A percentile compares a stretch with the other conserved stretches of the same genome.
Evolutionary conservation across 2,329 filamentous ascomycete genomes (phyloP).

Genomic region (Cordyceps sp.): DNA sequence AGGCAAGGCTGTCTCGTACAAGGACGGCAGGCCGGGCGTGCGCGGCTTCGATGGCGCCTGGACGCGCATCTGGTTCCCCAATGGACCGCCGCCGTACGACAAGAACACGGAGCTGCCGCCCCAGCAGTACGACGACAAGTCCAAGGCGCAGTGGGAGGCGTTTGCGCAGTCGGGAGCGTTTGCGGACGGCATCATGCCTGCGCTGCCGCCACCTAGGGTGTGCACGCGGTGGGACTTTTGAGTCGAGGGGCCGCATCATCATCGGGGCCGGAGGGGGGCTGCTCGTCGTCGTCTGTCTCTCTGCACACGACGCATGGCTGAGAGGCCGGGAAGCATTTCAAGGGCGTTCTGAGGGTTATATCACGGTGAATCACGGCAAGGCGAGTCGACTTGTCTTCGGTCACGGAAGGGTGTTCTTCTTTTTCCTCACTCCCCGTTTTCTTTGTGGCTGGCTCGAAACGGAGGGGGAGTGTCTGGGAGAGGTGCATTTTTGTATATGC

Average conservation of each 20-base stretch:
- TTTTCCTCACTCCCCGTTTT: no score
- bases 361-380: no score
- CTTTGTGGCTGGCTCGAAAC: background rate
- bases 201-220: slow-evolving; percentile 61
- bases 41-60: slow-evolving; percentile 35
- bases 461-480: no score
- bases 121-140: slow-evolving; percentile 40
- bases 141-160: slow-evolving; percentile 45
- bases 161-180: slow-evolving; percentile 53
- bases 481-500: no score
- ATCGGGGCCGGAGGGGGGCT: no score
- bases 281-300: no score
- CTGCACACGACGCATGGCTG: no score
- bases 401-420: no score
- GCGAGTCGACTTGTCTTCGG: no score
- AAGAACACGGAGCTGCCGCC: slow-evolving; percentile 44
- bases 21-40: slow-evolving; percentile 28
- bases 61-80: slow-evolving; percentile 56
- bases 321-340: no score
- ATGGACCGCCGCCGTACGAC: slow-evolving; percentile 48
- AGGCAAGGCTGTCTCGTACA: slow-evolving; percentile 44
- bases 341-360: no score
- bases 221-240: slow-evolving; percentile 61
- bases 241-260: no score
- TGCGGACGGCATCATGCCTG: slow-evolving; percentile 53